Percentiles rank a stretch among this genome's conserved stretches.
Evolutionary conservation across 1,284 basidiomycete genomes (phyloP).

Genomic region (Boletus semigastroideus): DNA sequence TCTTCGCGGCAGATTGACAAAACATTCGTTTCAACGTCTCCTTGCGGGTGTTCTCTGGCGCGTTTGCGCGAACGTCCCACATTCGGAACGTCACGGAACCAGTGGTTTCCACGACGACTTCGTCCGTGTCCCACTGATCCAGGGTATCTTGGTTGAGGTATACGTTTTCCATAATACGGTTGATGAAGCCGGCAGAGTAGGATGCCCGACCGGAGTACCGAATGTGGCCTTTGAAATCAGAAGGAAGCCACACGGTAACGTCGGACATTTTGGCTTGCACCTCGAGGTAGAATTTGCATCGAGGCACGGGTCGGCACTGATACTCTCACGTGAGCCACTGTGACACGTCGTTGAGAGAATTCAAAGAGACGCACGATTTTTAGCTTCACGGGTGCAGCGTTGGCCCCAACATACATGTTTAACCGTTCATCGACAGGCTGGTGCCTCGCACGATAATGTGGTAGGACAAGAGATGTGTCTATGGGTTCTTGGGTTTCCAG

Average conservation of each 20-base stretch:
- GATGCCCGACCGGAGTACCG: constrained; percentile 51
- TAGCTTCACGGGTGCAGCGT: constrained; percentile 55
- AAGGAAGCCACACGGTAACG: constrained; percentile 71
- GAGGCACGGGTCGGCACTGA: constrained; percentile 64
- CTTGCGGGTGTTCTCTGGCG: constrained; percentile 58
- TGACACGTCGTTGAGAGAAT: neutral
- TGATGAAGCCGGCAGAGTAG: constrained; percentile 71
- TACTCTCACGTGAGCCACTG: constrained; percentile 6
- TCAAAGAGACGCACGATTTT: constrained; percentile 58
- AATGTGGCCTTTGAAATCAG: constrained; percentile 71
- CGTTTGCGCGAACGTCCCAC: constrained; percentile 69
- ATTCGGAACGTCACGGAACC: constrained; percentile 68
- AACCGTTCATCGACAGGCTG: constrained; percentile 70
- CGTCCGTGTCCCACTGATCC: constrained; percentile 47
- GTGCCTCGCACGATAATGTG: constrained; percentile 70
- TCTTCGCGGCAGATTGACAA: constrained; percentile 45
- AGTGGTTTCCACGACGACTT: constrained; percentile 56
- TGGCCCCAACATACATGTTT: constrained; percentile 60
- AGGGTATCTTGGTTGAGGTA: constrained; percentile 50
- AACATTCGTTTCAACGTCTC: constrained; percentile 66
- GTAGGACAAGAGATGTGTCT: constrained; percentile 65
- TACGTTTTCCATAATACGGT: constrained; percentile 62
- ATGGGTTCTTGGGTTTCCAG: constrained; percentile 53
- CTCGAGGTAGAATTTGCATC: constrained; percentile 64
- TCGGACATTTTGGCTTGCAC: constrained; percentile 59